Evolutionary conservation across 257 asterid species (phyloP), one percentile per base, ranked within the genome.

Genomic region (Forsythia suspensa): DNA sequence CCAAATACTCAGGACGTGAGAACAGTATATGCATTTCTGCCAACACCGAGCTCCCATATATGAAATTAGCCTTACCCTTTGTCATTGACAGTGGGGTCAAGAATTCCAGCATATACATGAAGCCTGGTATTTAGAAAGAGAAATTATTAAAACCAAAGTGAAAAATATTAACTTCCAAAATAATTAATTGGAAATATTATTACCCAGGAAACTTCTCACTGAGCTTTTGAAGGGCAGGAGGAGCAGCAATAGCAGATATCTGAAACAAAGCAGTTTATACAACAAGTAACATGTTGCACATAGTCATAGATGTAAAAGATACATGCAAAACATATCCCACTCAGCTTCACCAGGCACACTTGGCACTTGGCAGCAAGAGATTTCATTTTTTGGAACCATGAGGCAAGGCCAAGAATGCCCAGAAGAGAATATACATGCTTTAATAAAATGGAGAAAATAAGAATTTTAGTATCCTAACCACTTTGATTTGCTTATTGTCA

Each of bases 201-300:
- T 92, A 95, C 99, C 98, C 97, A 4, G 97, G 97, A 80, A 90
- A 94, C 38, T 89, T 93, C 82, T 91, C 96, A 71, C 97, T 81
- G 40, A 94, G 88, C 83, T 90, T 90, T 82, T 86, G 86, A 80
- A 94, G 95, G 10, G 98, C 98, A 12, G 97, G 97, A 81, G 97
- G 97, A 81, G 98, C 93, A 80, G 96, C 97, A 85, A 94, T 92
- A 80, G 97, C 97, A 76, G 86, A 85, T 70, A 94, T 87, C 98
- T 94, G 86, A 72, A 81, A 70, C 15, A 51, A 74, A 81, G 65
- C 70, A 84, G 81, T 65, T 75, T 15, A 68, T 20, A 42, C 6
- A 24, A 52, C 72, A 51, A 78, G 75, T 68, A 73, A 37, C 41
- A 48, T 48, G 76, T 69, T 39, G 39, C 65, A 63, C 46, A 16